Base-by-base conservation (phyloP, 2,329 filamentous ascomycete species). In the Aspergillus ibericus region DNA sequence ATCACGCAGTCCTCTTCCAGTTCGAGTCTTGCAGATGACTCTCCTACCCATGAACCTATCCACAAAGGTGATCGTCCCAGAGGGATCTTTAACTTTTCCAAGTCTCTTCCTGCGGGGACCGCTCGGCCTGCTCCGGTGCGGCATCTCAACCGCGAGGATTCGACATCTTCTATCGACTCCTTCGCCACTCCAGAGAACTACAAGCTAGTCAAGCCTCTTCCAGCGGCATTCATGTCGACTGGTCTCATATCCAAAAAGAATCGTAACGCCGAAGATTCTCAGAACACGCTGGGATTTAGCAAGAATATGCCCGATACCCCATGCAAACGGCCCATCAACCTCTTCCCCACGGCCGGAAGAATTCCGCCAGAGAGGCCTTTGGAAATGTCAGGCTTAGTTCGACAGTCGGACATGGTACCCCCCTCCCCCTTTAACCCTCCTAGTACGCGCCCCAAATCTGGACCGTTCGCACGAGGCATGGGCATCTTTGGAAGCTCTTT, bases 171-270 rank as follows among this genome's bases (percentile, higher is more conserved):
- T 3, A 73, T 78, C 2, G 81, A 81, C 18, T 82, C 81, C 20
- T 88, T 91, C 65, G 88, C 88, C 32, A 96, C 91, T 0, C 91
- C 91, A 0, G 84, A 88, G 55, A 85, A 85, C 55, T 95, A 90
- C 77, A 93, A 91, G 74, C 81, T 85, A 52, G 89, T 86, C 7
- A 92, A 88, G 70, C 89, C 93, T 20, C 83, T 90, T 56, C 88
- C 90, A 32, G 87, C 90, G 40, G 92, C 92, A 6, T 97, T 97
- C 76, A 92, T 92, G 81, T 98, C 95, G 1, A 98, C 95, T 0
- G 93, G 93, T 1, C 80, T 99, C 27, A 89, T 99, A 55, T 97
- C 95, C 10, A 99, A 99, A 78, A 91, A 96, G 75, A 96, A 95
- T 70, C 88, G 91, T 58, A 88, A 91, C 72, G 85, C 88, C 0